Evolutionary conservation across 2,329 filamentous ascomycete genomes (phyloP).

Genomic region (Drechslera avenae): DNA sequence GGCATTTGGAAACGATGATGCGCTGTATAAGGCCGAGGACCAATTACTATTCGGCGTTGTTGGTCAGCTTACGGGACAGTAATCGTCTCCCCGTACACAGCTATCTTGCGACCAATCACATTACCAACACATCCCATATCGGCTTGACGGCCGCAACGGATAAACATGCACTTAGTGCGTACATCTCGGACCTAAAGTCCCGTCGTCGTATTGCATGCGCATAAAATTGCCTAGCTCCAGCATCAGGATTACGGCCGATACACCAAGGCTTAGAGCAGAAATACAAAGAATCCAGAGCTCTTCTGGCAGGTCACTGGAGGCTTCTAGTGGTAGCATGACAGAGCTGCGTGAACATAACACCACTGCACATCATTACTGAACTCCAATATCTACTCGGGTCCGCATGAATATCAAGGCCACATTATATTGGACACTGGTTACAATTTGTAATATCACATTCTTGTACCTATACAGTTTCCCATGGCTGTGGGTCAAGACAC

Average conservation of each 20-base stretch:
- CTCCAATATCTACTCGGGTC: background rate
- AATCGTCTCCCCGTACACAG: background rate
- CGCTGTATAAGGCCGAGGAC: slow-evolving; percentile 48
- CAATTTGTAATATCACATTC: background rate
- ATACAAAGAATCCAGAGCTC: background rate
- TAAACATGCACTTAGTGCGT: background rate
- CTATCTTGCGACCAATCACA: background rate
- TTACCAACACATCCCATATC: background rate
- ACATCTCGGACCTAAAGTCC: background rate
- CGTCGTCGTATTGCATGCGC: background rate
- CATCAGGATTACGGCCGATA: background rate
- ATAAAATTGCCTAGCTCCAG: slow-evolving; percentile 1
- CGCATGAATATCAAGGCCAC: background rate
- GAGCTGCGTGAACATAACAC: background rate
- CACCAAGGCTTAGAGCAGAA: background rate
- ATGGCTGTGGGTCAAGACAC: background rate
- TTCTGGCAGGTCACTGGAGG: no score
- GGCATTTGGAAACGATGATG: slow-evolving; percentile 51
- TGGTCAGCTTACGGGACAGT: slow-evolving; percentile 27
- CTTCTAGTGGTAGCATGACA: no score
- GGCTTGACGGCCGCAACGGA: background rate
- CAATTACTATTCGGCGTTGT: slow-evolving; percentile 38
- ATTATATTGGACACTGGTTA: background rate
- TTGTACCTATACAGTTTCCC: slow-evolving; percentile 9
- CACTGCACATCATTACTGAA: background rate